Evolutionary conservation across 2,329 filamentous ascomycete genomes (phyloP), one percentile per base, ranked within the genome.

Genomic region (Teratosphaeria viscida): DNA sequence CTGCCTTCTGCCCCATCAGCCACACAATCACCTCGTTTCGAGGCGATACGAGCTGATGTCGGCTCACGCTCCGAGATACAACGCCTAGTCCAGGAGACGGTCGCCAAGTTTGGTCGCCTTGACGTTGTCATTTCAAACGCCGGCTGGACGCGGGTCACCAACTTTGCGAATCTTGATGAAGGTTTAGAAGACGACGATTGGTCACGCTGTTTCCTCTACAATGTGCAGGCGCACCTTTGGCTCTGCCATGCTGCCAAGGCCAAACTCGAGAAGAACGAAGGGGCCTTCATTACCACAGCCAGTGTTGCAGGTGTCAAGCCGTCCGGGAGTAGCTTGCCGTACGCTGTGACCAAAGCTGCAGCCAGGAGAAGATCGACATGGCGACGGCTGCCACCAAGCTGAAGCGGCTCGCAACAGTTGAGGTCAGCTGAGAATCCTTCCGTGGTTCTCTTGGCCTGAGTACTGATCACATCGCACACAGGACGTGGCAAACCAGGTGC

Each of bases 251-350:
- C 82, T 1, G 78, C 79, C 1, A 79, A 78, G 63, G 70, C 74
- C 55, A 72, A 83, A 53, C 76, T 85, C 23, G 84, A 85, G 3
- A 76, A 79, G 61, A 75, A 75, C 0, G 79, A 85, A 60, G 85
- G 85, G 1, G 75, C 76, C 0, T 88, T 89, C 64, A 79, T 88
- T 63, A 83, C 80, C 1, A 87, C 85, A 0, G 83, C 85, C 0
- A 84, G 81, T 53, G 67, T 87, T 27, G 85, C 86, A 0, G 86
- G 85, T 0, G 81, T 88, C 1, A 83, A 80, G 66, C 80, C 82
- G 0, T 82, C 79, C 61, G 86, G 86, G 1, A 87, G 83, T 62
- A 81, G 81, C 2, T 69, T 87, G 59, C 67, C 72, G 2, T 74
- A 74, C 59, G 62, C 72, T 3, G 72, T 74, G 16, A 73, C 71